These are phyloP conservation scores for Collariella sp. DNA, from an alignment of 495 filamentous ascomycete genomes.

Conservation along the genomic window DNA sequence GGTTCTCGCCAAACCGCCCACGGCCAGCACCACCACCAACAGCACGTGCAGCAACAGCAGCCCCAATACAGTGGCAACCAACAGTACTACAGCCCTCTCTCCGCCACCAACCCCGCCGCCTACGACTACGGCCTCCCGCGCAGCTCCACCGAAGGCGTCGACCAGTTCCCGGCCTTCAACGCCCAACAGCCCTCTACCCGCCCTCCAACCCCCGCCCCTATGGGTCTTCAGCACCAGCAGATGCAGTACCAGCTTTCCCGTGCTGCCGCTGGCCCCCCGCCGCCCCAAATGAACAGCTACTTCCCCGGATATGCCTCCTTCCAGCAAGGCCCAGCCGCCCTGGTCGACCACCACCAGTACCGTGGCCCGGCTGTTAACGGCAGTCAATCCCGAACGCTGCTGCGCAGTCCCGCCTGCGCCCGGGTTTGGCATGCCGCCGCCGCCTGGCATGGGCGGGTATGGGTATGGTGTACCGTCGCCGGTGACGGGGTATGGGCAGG, in stretches of 20 bases:
- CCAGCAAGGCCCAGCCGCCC: slow-evolving; percentile 36
- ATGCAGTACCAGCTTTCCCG: slow-evolving; percentile 53
- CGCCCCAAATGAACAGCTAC: slow-evolving; percentile 44
- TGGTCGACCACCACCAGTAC: slow-evolving; percentile 40
- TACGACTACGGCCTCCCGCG: slow-evolving; percentile 47
- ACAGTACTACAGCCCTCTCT: slow-evolving; percentile 39
- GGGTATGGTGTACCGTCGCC: slow-evolving; percentile 36
- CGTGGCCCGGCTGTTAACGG: slow-evolving; percentile 32
- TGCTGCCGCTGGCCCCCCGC: slow-evolving; percentile 28
- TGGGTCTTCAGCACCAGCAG: no score
- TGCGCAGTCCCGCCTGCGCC: slow-evolving; percentile 34
- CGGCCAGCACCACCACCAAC: slow-evolving; percentile 24
- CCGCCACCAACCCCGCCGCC: slow-evolving; percentile 21
- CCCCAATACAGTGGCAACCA: slow-evolving; percentile 26
- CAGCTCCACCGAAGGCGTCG: slow-evolving; percentile 49
- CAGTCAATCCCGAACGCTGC: slow-evolving; percentile 25
- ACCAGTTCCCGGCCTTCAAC: slow-evolving; percentile 47
- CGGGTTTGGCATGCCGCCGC: slow-evolving; percentile 43
- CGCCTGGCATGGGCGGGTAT: slow-evolving; percentile 33
- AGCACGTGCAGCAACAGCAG: slow-evolving; percentile 17
- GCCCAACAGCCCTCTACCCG: slow-evolving; percentile 39
- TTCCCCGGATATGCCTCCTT: slow-evolving; percentile 44
- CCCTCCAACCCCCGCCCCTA: slow-evolving; percentile 42
- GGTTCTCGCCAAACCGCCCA: slow-evolving; percentile 45
- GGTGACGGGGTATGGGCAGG: slow-evolving; percentile 38